phyloP scores from a whole-genome alignment of 2,329 filamentous ascomycete genomes.

The Xylariales sp. region DNA sequence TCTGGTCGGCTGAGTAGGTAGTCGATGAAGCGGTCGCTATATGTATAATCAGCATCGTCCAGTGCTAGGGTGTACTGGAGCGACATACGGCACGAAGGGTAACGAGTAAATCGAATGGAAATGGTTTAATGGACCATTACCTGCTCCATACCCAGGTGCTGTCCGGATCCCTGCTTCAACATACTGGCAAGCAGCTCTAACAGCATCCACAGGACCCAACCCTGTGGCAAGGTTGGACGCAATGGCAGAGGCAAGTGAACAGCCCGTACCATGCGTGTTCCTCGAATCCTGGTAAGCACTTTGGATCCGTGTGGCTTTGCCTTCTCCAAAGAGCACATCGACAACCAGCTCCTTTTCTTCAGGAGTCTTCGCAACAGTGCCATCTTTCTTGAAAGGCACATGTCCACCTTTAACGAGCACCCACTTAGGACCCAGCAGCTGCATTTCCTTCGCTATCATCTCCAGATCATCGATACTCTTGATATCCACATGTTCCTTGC shows the following conservation, averaged over 20 bases:
- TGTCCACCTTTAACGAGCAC: slow-evolving; percentile 91
- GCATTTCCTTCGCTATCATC: slow-evolving; percentile 60
- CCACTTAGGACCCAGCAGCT: slow-evolving; percentile 67
- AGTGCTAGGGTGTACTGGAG: background rate
- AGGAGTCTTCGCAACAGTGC: slow-evolving; percentile 51
- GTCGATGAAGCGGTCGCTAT: slow-evolving; percentile 72
- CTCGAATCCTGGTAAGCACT: slow-evolving; percentile 66
- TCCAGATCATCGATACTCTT: slow-evolving; percentile 62
- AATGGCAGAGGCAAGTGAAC: slow-evolving; percentile 82
- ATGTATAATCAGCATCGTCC: background rate
- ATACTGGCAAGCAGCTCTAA: slow-evolving; percentile 65
- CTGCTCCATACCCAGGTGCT: slow-evolving; percentile 58
- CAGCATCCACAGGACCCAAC: slow-evolving; percentile 51
- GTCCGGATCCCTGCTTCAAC: slow-evolving; percentile 66
- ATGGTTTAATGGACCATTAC: slow-evolving; percentile 71
- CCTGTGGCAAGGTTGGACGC: slow-evolving; percentile 66
- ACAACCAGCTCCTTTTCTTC: slow-evolving; percentile 64
- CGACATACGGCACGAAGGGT: slow-evolving; percentile 60
- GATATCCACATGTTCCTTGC: slow-evolving; percentile 36
- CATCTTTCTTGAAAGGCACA: slow-evolving; percentile 65
- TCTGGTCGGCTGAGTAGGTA: slow-evolving; percentile 74
- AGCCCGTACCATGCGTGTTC: slow-evolving; percentile 93
- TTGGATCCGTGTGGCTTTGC: slow-evolving; percentile 57
- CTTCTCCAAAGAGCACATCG: slow-evolving; percentile 64
- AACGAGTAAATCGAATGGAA: slow-evolving; percentile 67